A percentile compares a stretch with the other conserved stretches of the same genome.
phyloP scores from a whole-genome alignment of 2,329 filamentous ascomycete species.

The Scytalidium sp. region DNA sequence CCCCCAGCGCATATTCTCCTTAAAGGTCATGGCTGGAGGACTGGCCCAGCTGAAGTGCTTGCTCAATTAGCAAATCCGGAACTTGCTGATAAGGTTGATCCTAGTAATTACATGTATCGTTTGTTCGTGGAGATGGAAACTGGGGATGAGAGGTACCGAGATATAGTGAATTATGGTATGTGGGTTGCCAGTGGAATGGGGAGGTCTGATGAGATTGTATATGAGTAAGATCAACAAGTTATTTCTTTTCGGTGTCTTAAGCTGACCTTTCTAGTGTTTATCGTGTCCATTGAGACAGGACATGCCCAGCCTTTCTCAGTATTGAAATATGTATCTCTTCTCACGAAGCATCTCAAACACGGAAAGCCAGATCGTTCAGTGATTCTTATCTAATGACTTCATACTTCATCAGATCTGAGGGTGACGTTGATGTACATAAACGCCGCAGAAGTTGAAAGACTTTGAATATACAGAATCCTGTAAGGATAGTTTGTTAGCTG shows the following conservation, averaged over 20 bases:
- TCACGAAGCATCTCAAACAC: no score
- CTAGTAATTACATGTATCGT: constrained; percentile 41
- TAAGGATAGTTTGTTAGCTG: no score
- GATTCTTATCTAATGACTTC: no score
- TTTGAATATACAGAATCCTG: no score
- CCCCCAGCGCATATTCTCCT: constrained; percentile 43
- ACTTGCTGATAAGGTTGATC: constrained; percentile 23
- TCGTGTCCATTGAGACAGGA: constrained; percentile 13
- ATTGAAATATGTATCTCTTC: no score
- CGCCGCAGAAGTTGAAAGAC: no score
- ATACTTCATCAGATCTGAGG: no score
- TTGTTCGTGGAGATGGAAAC: constrained; percentile 49
- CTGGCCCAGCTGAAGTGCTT: constrained; percentile 39
- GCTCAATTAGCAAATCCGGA: constrained; percentile 21
- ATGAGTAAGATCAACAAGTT: constrained; percentile 35
- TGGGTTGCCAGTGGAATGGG: constrained; percentile 49
- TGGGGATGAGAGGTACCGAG: constrained; percentile 45
- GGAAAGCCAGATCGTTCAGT: no score
- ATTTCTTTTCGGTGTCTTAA: not conserved
- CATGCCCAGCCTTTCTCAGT: no score
- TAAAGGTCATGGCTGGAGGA: constrained; percentile 45
- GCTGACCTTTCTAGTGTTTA: constrained; percentile 15
- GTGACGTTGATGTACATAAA: no score
- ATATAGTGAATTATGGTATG: constrained; percentile 46
- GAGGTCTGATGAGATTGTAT: constrained; percentile 42